These are phyloP conservation scores for Petunia hybrid DNA, from an alignment of 305 asterid species.

Conservation along the genomic window DNA sequence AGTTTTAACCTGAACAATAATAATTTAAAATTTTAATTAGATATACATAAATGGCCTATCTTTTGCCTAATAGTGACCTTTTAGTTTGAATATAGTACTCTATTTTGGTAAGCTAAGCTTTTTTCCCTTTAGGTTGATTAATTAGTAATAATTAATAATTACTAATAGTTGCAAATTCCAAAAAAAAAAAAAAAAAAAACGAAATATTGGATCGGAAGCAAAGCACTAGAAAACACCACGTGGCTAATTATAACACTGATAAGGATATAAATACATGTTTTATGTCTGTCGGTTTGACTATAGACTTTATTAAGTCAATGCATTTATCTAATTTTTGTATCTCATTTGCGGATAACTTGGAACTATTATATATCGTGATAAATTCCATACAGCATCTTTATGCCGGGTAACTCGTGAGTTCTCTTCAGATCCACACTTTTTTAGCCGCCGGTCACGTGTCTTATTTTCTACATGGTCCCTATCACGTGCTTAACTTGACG, in stretches of 20 bases:
- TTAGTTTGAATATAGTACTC: too few species aligned
- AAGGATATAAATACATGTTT: neutral
- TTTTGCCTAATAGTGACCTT: too few species aligned
- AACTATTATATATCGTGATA: conserved; percentile 11
- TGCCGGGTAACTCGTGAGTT: neutral
- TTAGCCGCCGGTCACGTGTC: conserved; percentile 44
- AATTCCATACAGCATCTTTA: neutral
- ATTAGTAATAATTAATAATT: neutral
- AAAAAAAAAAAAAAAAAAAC: neutral
- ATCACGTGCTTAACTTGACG: conserved; percentile 38
- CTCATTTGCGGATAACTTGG: conserved; percentile 28
- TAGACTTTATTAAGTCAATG: neutral
- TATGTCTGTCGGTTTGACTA: conserved; percentile 27
- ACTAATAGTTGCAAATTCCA: neutral
- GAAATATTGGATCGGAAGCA: neutral
- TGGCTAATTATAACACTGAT: conserved; percentile 2
- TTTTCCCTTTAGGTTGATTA: neutral
- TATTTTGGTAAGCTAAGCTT: too few species aligned
- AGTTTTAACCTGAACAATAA: too few species aligned
- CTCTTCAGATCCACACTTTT: conserved; percentile 11
- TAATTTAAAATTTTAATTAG: too few species aligned
- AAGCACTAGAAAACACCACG: neutral
- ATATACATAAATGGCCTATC: too few species aligned
- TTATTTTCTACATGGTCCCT: conserved; percentile 29
- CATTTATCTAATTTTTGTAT: neutral